Conservation (phyloP, 345 rosid species). For the Rubroshorea leprosula region DNA sequence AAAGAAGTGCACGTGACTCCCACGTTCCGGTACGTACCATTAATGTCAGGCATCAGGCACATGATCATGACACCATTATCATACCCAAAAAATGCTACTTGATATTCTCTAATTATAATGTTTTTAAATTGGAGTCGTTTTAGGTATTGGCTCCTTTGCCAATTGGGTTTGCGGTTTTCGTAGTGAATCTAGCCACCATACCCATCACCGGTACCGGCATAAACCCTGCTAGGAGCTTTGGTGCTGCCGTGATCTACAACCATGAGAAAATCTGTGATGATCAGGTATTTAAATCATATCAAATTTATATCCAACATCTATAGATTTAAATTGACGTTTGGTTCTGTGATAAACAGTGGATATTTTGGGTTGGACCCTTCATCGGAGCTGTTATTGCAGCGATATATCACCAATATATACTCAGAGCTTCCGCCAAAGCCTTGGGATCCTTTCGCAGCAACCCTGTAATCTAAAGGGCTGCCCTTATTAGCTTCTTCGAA, state of each 20-base stretch:
- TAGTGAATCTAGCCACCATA: constrained; percentile 33
- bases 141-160: constrained; percentile 37
- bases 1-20: constrained; percentile 52
- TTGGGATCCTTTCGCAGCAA: constrained; percentile 32
- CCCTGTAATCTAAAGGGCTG: constrained; percentile 6
- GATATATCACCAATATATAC: constrained; percentile 26
- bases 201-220: constrained; percentile 37
- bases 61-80: neutral
- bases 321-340: neutral
- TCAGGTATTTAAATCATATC: constrained; percentile 11
- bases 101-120: neutral
- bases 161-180: constrained; percentile 31
- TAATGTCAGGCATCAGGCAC: neutral
- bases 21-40: constrained; percentile 36
- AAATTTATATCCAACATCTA: neutral
- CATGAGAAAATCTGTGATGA: constrained; percentile 30
- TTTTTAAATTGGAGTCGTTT: neutral
- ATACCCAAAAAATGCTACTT: too few species aligned
- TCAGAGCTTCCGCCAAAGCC: constrained; percentile 31
- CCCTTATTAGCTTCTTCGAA: too few species aligned
- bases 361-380: constrained; percentile 39
- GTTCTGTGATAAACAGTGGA: constrained; percentile 21
- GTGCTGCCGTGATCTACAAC: constrained; percentile 36
- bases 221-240: constrained; percentile 39
- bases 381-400: constrained; percentile 30